Evolutionary conservation across 2,329 filamentous ascomycete genomes (phyloP).

Genomic region (Exophiala sp.): DNA sequence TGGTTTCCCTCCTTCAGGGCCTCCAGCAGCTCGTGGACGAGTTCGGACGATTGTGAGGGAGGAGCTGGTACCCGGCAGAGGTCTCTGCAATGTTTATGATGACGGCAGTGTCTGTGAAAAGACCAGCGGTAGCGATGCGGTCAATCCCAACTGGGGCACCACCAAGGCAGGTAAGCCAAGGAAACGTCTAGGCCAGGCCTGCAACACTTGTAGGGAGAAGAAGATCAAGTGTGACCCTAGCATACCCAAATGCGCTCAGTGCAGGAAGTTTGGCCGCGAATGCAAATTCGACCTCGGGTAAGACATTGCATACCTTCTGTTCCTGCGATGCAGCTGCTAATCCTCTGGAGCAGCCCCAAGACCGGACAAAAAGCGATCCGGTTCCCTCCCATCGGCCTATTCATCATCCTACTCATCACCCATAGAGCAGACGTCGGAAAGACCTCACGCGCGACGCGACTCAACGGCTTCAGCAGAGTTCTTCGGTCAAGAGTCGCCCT

Average conservation of each 20-base stretch:
- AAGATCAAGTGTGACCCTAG: constrained; percentile 96
- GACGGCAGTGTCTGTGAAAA: constrained; percentile 78
- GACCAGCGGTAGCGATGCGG: constrained; percentile 74
- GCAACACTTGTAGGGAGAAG: constrained; percentile 87
- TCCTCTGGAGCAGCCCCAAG: constrained; percentile 3
- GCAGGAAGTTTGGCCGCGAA: constrained; percentile 78
- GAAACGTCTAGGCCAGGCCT: constrained; percentile 87
- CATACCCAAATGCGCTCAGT: constrained; percentile 80
- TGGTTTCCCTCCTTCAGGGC: constrained; percentile 28
- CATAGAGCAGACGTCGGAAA: constrained; percentile 12
- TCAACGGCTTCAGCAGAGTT: constrained; percentile 29
- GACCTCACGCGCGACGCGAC: constrained; percentile 3
- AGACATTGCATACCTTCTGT: constrained; percentile 3
- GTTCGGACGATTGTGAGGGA: constrained; percentile 36
- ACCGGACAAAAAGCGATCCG: constrained; percentile 7
- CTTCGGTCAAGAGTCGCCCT: constrained; percentile 31
- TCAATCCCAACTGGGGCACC: constrained; percentile 88
- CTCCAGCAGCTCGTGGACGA: constrained; percentile 6
- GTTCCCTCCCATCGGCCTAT: constrained; percentile 2
- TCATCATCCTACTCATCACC: constrained; percentile 16
- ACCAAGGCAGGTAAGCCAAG: constrained; percentile 91
- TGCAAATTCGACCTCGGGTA: constrained; percentile 83
- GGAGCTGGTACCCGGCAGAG: constrained; percentile 61
- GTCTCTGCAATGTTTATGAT: constrained; percentile 78
- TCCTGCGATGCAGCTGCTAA: neutral